Evolutionary conservation across 306 rosid genomes (phyloP).

Genomic region (Castanopsis chinensis): DNA sequence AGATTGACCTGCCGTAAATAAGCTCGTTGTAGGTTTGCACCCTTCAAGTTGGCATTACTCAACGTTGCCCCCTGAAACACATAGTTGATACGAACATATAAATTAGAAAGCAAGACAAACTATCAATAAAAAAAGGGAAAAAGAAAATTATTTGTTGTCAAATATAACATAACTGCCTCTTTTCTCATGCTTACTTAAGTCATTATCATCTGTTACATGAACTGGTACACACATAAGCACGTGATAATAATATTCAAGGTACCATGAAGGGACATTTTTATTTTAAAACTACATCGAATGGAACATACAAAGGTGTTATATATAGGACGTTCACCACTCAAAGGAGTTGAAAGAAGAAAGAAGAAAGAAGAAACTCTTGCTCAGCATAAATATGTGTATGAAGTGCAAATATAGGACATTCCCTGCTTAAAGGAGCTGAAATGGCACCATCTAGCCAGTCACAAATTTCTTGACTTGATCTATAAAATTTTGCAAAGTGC

Average conservation of each 20-base stretch:
- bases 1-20: conserved; percentile 80
- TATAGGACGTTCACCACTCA: too few relatives aligned
- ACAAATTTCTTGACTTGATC: not conserved
- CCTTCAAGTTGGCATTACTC: conserved; percentile 69
- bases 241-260: not conserved
- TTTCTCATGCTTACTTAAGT: not conserved
- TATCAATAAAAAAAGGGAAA: not conserved
- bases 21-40: conserved; percentile 93
- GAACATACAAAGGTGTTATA: not conserved
- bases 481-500: not conserved
- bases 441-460: not conserved
- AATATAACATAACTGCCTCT: not conserved
- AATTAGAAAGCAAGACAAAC: not conserved
- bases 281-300: not conserved
- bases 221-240: not conserved
- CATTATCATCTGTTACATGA: not conserved
- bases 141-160: not conserved
- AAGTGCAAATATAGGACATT: too few relatives aligned
- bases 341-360: too few relatives aligned
- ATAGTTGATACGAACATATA: conserved; percentile 16
- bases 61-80: conserved; percentile 78
- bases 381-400: too few relatives aligned
- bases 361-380: too few relatives aligned
- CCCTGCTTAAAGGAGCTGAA: too few relatives aligned
- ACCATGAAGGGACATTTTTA: not conserved